Percentiles rank a stretch among this genome's conserved stretches.
Evolutionary conservation across 331 rosid species (phyloP).

Genomic region (Acacia pycnantha): DNA sequence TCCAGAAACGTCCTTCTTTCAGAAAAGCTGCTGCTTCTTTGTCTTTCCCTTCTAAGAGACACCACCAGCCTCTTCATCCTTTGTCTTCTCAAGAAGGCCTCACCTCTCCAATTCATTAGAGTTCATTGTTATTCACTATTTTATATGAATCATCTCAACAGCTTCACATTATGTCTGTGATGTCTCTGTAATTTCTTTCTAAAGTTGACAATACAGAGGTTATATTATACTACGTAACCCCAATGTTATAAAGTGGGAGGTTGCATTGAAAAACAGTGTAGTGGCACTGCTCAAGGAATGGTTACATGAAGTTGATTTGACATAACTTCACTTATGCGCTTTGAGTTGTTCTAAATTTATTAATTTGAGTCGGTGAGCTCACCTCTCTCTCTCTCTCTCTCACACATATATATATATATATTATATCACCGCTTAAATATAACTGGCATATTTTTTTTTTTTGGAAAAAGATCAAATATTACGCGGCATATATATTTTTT

Average conservation of each 20-base stretch:
- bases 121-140: not conserved
- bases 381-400: too few species aligned
- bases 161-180: not conserved
- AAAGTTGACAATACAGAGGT: not conserved
- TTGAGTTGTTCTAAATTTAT: too few species aligned
- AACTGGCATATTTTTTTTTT: too few species aligned
- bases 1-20: conserved; percentile 74
- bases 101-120: conserved; percentile 65
- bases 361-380: not conserved
- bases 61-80: conserved; percentile 63
- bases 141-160: not conserved
- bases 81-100: conserved; percentile 84
- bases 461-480: too few species aligned
- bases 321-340: not conserved
- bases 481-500: too few species aligned
- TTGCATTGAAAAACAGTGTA: not conserved
- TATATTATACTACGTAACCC: not conserved
- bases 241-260: not conserved
- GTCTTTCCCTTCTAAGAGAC: conserved; percentile 74
- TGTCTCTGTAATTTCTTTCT: not conserved
- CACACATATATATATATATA: too few species aligned
- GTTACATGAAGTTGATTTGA: not conserved
- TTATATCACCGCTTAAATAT: too few species aligned
- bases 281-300: not conserved
- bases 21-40: conserved; percentile 36